Base-by-base conservation (phyloP, 805 yeast species). In the Candida coquimbonensis region DNA sequence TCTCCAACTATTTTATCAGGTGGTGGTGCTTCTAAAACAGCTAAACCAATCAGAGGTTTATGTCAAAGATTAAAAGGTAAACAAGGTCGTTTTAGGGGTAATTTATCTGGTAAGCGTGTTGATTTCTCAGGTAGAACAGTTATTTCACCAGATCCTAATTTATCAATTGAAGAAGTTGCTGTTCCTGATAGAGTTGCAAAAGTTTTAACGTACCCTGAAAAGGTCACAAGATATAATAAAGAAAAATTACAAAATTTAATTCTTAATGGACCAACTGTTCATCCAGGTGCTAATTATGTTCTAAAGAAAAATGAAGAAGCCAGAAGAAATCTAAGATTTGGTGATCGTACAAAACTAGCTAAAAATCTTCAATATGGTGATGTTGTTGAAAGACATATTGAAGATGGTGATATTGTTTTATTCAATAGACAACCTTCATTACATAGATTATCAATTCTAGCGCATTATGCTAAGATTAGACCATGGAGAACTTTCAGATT, bases 121-220 rank as follows among this genome's bases (percentile, higher is more conserved):
- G 99, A 93, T 66, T 93, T 93, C 62, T 89, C 97, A 0, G 99
- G 95, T 42, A 80, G 99, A 71, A 93, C 99, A 0, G 99, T 93
- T 55, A 93, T 93, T 60, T 91, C 98, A 3, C 99, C 99, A 2
- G 99, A 93, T 70, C 99, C 99, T 34, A 93, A 93, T 63, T 70
- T 93, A 56, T 74, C 84, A 27, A 87, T 93, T 51, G 98, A 93
- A 66, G 96, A 93, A 67, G 99, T 93, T 37, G 99, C 99, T 1
- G 98, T 93, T 25, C 99, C 99, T 8, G 96, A 90, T 57, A 75
- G 95, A 52, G 96, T 93, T 29, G 98, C 98, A 16, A 93, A 90
- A 66, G 86, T 93, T 21, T 73, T 93, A 58, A 93, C 99, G 0
- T 93, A 86, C 63, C 99, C 99, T 0, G 99, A 93, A 70, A 83